A percentile compares a stretch with the other conserved stretches of the same genome.
Evolutionary conservation across 2,329 filamentous ascomycete species (phyloP).

Genomic region (Pseudogymnoascus sp.): DNA sequence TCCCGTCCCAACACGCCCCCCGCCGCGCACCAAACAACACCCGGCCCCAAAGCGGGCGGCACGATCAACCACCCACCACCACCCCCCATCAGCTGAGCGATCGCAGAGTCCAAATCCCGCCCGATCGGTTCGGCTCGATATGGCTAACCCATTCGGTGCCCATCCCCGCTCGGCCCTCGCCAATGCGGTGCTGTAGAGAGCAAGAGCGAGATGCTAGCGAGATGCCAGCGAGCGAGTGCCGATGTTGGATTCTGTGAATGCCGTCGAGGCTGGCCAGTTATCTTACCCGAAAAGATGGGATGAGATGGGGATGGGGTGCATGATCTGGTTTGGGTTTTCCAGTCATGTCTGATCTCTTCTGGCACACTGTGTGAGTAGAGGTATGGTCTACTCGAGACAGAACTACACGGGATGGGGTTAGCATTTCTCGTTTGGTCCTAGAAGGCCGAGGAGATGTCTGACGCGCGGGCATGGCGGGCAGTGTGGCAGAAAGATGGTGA

Average conservation of each 20-base stretch:
- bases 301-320: background rate
- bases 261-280: background rate
- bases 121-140: constrained; percentile 2
- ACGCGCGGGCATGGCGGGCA: background rate
- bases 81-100: background rate
- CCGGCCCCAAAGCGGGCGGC: background rate
- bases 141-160: background rate
- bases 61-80: background rate
- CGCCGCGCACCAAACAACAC: background rate
- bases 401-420: background rate
- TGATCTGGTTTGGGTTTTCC: constrained; percentile 1
- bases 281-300: background rate
- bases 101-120: background rate
- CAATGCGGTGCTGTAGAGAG: background rate
- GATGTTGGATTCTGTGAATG: background rate
- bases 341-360: background rate
- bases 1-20: background rate
- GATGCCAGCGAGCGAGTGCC: background rate
- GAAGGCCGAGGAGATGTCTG: background rate
- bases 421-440: background rate
- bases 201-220: background rate
- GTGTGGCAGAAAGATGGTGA: background rate
- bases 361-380: background rate
- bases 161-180: background rate
- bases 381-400: background rate